Evolutionary conservation across 2,329 filamentous ascomycete genomes (phyloP), one percentile per base, ranked within the genome.

Genomic region (Colletotrichum cuscutae): DNA sequence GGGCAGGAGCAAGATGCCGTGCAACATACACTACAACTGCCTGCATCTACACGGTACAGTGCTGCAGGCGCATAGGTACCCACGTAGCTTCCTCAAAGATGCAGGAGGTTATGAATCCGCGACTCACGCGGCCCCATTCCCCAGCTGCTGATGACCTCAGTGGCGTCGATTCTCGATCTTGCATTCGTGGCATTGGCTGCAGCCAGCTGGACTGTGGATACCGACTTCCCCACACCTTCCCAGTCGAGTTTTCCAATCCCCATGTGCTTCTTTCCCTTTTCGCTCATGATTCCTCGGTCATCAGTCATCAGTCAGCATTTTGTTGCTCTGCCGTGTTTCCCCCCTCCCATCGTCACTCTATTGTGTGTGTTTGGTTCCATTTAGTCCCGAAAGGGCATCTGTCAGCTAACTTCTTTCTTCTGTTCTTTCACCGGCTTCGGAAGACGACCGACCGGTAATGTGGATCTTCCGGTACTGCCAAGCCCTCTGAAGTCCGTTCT

Each of bases 141-240:
- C 1, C 9, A 35, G 32, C 66, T 60, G 22, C 35, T 58, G 65
- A 72, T 72, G 70, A 72, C 70, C 60, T 72, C 70, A 72, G 70
- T 32, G 70, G 70, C 70, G 70, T 70, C 60, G 65, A 70, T 72
- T 60, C 32, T n/a, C 35, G 66, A 60, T 56, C 37, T 42, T 42
- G 37, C 15, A 42, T 42, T 19, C 68, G 52, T 62, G 15, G 56
- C 30, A 46, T 49, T 49, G 42, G 59, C 28, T 26, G 24, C 22
- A 5, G 37, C n/a, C 9, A 56, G 35, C 22, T 13, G 46, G 30
- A n/a, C 13, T 15, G 22, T 30, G 28, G 22, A n/a, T 26, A 30
- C 42, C 42, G 15, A 11, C 53, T 72, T 69, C 69, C 69, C 69
- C 69, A 64, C 65, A 59, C n/a, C 53, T 63, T 71, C 26, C 65